Evolutionary conservation across 805 yeast genomes (phyloP), one percentile per base, ranked within the genome.

Genomic region (Soucietia sequanensis): DNA sequence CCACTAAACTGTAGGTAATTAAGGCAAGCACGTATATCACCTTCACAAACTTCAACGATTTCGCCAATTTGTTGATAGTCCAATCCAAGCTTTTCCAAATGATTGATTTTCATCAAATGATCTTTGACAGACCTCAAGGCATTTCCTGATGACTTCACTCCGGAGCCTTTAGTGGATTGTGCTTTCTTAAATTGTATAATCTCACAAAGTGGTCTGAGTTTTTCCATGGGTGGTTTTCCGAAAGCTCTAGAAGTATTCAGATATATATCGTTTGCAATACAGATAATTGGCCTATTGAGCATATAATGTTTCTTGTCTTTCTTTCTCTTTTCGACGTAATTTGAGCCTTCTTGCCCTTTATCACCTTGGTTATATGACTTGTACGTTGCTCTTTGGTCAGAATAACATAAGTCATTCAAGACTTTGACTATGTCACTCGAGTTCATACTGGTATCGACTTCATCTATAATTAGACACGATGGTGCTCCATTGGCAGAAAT

Each of bases 241-340:
- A 44, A 45, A n/a, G 39, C 41, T 4, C 62, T 47, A 2, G 60
- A 34, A 14, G 42, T 44, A 11, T 55, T 44, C 12, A 86, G 75
- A 56, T 85, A 89, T 2, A 85, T 70, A 51, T 93, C 95, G 52
- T 91, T 93, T 55, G 97, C 95, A 37, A 93, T 78, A 27, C 95
- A 90, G 35, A 91, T 86, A 13, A 93, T 87, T 1, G 98, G 98
- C 45, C 98, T 71, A 47, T 72, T 67, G 27, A 93, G 56, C 4
- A 45, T 20, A 30, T 80, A 59, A 23, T 65, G 57, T 31, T 53
- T 60, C 33, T 58, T 63, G 34, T 42, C 35, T 6, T 37, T 29
- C 15, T 52, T 56, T 23, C 49, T 57, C 14, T 47, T 44, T 23
- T 46, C 44, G 12, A 35, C 40, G 10, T 47, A 47, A 24, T 56